Evolutionary conservation across 2,329 filamentous ascomycete genomes (phyloP), one percentile per base, ranked within the genome.

Genomic region (Ascosphaera apis): DNA sequence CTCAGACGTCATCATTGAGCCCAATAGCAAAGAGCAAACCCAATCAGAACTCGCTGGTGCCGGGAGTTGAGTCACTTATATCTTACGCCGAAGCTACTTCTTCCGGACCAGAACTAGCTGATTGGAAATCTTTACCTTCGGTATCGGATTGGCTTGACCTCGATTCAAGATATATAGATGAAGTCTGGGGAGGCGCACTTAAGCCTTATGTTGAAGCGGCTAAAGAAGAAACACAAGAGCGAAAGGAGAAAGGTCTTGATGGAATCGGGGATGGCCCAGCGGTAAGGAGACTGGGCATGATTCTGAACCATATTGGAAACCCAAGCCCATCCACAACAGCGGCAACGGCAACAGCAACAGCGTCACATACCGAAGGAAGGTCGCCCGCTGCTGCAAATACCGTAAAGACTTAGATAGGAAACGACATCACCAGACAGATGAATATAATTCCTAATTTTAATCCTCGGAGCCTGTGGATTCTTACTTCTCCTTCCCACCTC

Each of bases 111-210:
- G 13, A 35, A 12, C 4, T 23, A 17, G 19, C 33, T 11, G 19
- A 19, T 6, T 15, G 17, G 28, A 32, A 8, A 17, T 36, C 17
- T 12, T n/a, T 45, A 5, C 43, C 43, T 15, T 38, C 39, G 12
- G 36, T 43, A 18, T 34, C 36, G 11, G 42, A 43, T 33, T 45
- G 43, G 43, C 27, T 45, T 15, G 40, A 39, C 5, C 31, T 42
- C 7, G 42, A 45, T 19, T 12, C 23, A 3, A 33, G 31, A 12
- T 45, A 45, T 13, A 40, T 40, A 3, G 43, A 43, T 33, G 37
- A 31, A 6, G 43, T 45, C 15, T 45, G 42, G 42, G 43, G 43
- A 12, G 27, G 27, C n/a, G 27, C 27, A n/a, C 27, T 30, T 4
- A 30, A 30, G n/a, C 27, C 27, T 6, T 30, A 12, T 13, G 27